Conservation (phyloP, 306 rosid genomes). For the Albizia julibrissin region DNA sequence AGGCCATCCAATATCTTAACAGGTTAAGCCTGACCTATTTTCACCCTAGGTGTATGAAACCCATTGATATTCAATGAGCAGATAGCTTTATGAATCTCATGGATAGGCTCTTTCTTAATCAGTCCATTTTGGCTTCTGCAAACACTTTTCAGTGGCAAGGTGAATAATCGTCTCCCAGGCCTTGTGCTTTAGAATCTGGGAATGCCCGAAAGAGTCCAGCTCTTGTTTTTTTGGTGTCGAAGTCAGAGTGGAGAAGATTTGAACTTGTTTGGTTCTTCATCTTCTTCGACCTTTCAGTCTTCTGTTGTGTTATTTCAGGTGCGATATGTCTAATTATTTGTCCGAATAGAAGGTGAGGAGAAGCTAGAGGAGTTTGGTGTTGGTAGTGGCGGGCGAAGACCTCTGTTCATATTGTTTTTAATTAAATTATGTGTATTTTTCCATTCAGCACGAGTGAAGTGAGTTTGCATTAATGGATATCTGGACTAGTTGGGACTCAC, state of each 20-base stretch:
- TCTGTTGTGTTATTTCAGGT: neutral
- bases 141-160: constrained; percentile 51
- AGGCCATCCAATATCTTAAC: constrained; percentile 37
- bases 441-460: too few relatives aligned
- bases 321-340: neutral
- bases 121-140: constrained; percentile 65
- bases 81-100: constrained; percentile 45
- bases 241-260: constrained; percentile 6
- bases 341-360: neutral
- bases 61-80: constrained; percentile 8
- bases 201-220: neutral
- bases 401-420: neutral
- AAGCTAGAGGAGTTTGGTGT: neutral
- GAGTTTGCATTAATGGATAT: too few relatives aligned
- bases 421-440: too few relatives aligned
- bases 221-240: constrained; percentile 14
- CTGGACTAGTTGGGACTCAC: too few relatives aligned
- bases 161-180: neutral
- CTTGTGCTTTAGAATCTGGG: neutral
- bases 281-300: neutral
- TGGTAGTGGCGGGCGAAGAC: neutral
- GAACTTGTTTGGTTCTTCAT: neutral
- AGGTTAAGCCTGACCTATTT: too few relatives aligned
- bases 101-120: constrained; percentile 46
- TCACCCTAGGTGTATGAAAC: constrained; percentile 32